Conservation (phyloP, 2,329 filamentous ascomycete species). For the Aspergillus viridinutans region DNA sequence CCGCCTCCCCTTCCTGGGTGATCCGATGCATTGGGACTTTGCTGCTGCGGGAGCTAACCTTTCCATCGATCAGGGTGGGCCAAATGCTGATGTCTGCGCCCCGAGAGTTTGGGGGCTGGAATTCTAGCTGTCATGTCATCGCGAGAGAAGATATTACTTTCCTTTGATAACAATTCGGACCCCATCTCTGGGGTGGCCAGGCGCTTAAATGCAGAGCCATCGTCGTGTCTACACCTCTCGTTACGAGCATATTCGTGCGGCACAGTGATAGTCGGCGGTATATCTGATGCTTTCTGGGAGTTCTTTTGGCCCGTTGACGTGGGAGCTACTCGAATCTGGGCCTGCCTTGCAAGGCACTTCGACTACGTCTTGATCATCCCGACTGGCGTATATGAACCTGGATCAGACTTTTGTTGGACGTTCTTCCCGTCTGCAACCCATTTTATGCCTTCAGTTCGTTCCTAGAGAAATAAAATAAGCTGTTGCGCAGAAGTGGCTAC, state of each 20-base stretch:
- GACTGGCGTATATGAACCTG: conserved; percentile 23
- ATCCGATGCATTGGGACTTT: conserved; percentile 21
- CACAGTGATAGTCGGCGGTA: conserved; percentile 29
- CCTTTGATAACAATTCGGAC: conserved; percentile 16
- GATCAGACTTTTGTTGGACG: conserved; percentile 18
- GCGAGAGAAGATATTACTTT: conserved; percentile 4
- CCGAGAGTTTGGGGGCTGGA: conserved; percentile 31
- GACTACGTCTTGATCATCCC: conserved; percentile 21
- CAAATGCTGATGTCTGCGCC: conserved; percentile 27
- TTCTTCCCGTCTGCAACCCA: not conserved
- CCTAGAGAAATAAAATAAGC: not conserved
- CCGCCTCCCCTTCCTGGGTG: conserved; percentile 12
- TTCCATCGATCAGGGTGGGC: conserved; percentile 17
- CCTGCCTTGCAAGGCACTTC: conserved; percentile 35
- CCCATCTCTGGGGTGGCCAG: conserved; percentile 23
- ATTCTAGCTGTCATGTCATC: conserved; percentile 17
- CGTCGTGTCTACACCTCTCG: conserved; percentile 26
- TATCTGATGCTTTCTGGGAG: conserved; percentile 19
- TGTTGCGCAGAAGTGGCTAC: not conserved
- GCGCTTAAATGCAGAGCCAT: conserved; percentile 37
- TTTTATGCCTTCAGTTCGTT: not conserved
- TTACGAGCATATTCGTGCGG: conserved; percentile 25
- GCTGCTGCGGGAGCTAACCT: conserved; percentile 14
- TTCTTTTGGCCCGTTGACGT: conserved; percentile 31
- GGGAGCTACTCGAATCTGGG: conserved; percentile 22